These are phyloP conservation scores for Dendrocalamus sinicus DNA, from an alignment of 176 grass and related monocot genomes.

Conservation along the genomic window DNA sequence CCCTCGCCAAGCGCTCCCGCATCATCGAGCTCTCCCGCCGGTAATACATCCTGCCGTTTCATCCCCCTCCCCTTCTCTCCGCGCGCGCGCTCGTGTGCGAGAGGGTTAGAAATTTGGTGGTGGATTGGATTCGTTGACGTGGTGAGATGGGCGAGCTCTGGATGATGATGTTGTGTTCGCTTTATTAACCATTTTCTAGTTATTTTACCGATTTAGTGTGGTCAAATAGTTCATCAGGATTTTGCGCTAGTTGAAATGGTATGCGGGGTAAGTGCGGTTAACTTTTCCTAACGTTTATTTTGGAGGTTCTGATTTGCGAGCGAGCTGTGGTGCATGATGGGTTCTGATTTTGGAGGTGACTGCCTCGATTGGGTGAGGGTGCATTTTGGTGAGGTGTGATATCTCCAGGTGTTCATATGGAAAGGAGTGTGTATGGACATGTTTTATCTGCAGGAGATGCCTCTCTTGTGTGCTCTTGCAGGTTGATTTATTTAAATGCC, in stretches of 20 bases:
- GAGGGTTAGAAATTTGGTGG: background rate
- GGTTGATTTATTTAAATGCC: background rate
- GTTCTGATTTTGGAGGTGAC: background rate
- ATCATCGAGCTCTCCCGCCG: conserved; percentile 95
- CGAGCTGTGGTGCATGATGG: background rate
- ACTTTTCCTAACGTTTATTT: background rate
- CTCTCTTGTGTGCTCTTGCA: background rate
- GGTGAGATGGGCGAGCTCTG: background rate
- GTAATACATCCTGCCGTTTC: conserved; percentile 33
- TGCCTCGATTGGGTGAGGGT: background rate
- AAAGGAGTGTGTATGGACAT: background rate
- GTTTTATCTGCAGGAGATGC: background rate
- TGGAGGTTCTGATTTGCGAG: background rate
- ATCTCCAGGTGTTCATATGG: background rate
- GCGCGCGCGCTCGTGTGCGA: background rate
- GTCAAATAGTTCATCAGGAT: background rate
- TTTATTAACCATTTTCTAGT: background rate
- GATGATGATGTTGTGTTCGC: background rate
- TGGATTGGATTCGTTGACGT: background rate
- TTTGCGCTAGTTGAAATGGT: background rate
- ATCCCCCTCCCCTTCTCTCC: background rate
- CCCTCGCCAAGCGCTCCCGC: conserved; percentile 80
- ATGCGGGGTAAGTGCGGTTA: background rate
- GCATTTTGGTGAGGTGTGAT: background rate
- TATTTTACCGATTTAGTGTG: background rate